phyloP scores from a whole-genome alignment of 2,329 filamentous ascomycete species.

The Calonectria pseudoreteaudii region DNA sequence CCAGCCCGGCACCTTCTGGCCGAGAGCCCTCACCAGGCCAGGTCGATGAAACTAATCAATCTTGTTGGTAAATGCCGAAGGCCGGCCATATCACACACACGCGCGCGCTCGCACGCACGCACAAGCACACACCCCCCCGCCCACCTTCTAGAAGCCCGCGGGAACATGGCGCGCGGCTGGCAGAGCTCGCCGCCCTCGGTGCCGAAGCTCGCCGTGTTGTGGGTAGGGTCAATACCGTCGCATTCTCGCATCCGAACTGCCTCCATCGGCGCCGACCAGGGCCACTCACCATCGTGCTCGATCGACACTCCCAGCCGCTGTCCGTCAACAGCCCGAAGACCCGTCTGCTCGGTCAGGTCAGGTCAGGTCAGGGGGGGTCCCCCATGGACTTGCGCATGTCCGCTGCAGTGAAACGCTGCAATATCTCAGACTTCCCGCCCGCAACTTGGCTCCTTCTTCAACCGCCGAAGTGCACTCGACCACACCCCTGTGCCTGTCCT shows the following conservation, averaged over 20 bases:
- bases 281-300: neutral
- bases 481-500: neutral
- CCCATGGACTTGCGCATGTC: neutral
- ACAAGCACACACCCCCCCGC: neutral
- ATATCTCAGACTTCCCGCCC: constrained; percentile 3
- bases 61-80: constrained; percentile 23
- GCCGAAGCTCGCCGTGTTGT: constrained; percentile 26
- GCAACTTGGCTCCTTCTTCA: constrained; percentile 4
- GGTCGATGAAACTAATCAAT: constrained; percentile 11
- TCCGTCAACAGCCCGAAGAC: constrained; percentile 14
- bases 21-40: constrained; percentile 18
- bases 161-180: constrained; percentile 13
- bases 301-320: neutral
- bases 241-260: constrained; percentile 31
- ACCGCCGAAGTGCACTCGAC: neutral
- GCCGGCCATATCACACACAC: constrained; percentile 10
- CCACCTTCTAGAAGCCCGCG: constrained; percentile 39
- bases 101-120: neutral
- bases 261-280: constrained; percentile 36
- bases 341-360: constrained; percentile 1
- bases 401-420: neutral
- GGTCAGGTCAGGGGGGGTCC: neutral
- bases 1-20: constrained; percentile 26
- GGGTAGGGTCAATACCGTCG: constrained; percentile 16
- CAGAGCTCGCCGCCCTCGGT: constrained; percentile 31